Percentiles rank a stretch among this genome's conserved stretches.
phyloP scores from a whole-genome alignment of 2,329 filamentous ascomycete genomes.

The Ophiostoma ips region DNA sequence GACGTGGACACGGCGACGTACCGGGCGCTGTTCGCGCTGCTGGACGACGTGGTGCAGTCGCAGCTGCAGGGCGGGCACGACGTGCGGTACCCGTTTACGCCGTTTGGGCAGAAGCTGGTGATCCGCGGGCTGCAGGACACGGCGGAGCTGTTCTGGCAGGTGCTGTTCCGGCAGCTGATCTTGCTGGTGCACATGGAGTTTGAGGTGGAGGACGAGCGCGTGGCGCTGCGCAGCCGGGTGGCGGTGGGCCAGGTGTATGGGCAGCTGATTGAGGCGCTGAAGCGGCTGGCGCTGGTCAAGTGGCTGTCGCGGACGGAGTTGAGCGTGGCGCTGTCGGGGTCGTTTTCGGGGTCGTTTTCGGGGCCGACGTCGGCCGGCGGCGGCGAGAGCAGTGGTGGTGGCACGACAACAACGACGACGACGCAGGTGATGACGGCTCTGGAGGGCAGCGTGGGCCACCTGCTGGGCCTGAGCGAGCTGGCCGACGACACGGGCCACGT shows the following conservation, averaged over 20 bases:
- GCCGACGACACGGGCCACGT: conserved; percentile 28
- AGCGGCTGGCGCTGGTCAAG: conserved; percentile 57
- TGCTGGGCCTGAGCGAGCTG: conserved; percentile 48
- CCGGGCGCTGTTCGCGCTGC: conserved; percentile 33
- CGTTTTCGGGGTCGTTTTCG: conserved; percentile 7
- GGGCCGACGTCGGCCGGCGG: too few species aligned
- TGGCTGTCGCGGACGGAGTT: conserved; percentile 53
- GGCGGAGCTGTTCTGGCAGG: conserved; percentile 54
- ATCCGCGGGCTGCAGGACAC: conserved; percentile 69
- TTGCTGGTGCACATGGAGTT: conserved; percentile 77
- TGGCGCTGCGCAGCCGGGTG: conserved; percentile 44
- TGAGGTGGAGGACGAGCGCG: conserved; percentile 61
- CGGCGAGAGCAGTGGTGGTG: not conserved
- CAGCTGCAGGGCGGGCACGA: conserved; percentile 23
- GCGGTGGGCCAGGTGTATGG: conserved; percentile 58
- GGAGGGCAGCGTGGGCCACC: conserved; percentile 46
- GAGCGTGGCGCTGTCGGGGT: conserved; percentile 31
- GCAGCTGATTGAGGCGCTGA: conserved; percentile 55
- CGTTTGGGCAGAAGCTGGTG: conserved; percentile 62
- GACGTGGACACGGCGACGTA: conserved; percentile 43
- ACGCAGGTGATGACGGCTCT: conserved; percentile 40
- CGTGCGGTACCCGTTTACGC: conserved; percentile 44
- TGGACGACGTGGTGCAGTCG: conserved; percentile 25
- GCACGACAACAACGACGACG: conserved; percentile 20
- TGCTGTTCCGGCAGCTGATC: conserved; percentile 70